Base-by-base conservation (phyloP, 495 filamentous ascomycete species). In the Trypethelium eluteriae region DNA sequence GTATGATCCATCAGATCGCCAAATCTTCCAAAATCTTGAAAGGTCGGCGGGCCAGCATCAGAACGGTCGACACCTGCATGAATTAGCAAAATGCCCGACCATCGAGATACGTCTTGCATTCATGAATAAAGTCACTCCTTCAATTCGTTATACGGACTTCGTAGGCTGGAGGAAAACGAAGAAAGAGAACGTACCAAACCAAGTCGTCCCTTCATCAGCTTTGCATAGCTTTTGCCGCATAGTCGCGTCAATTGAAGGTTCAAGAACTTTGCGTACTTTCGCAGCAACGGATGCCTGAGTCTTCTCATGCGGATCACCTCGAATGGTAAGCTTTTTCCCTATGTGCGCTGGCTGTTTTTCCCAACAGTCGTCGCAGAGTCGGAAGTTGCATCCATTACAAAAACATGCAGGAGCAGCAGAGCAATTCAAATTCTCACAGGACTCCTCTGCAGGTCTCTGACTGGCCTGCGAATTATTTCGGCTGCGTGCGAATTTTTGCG, bases 21-120 rank as follows among this genome's bases (percentile, higher is more conserved):
- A 63, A 70, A 71, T 34, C 69, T 66, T 36, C 69, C 71, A 66
- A 67, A 73, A 49, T 73, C 69, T 39, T 70, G 65, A 50, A 73
- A 68, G 38, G 62, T 65, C 12, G 69, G 71, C 46, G 49, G 44
- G 12, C 66, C 70, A 9, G 64, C 67, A 34, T 63, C 61, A 38
- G 70, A 67, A 6, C 67, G 66, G 7, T 65, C 62, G 47, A 73
- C 65, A 32, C 71, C 71, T 53, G n/a, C 5, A 14, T 5, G 16
- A 5, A 53, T 53, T 18, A 53, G 49, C n/a, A 53, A 5, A 14
- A 53, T 53, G 49, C 5, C 16, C 16, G 5, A 5, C 16, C 1
- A 53, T 5, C 12, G 25, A 5, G 41, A 46, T 9, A 46, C 7
- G 41, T 46, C 41, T 46, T 7, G 41, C 41, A 16, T 7, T 46